Evolutionary conservation across 495 filamentous ascomycete genomes (phyloP).

Genomic region (Penicillium atrosanguineum): DNA sequence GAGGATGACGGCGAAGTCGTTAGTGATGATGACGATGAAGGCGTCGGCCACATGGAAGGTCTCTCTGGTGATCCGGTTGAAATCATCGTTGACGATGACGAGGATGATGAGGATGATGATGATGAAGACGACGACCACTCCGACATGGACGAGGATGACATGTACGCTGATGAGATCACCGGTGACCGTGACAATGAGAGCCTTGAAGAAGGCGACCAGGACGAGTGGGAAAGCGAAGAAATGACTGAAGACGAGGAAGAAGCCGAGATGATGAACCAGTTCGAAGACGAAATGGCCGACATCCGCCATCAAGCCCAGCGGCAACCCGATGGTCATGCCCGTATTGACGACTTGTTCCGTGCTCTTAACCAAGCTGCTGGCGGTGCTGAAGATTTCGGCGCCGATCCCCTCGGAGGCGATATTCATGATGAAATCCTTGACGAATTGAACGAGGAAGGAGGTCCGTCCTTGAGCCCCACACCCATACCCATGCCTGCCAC

Average conservation of each 20-base stretch:
- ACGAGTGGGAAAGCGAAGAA: slow-evolving; percentile 60
- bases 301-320: slow-evolving; percentile 66
- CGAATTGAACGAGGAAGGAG: slow-evolving; percentile 66
- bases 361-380: slow-evolving; percentile 41
- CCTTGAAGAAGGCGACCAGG: slow-evolving; percentile 54
- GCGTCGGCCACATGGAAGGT: slow-evolving; percentile 82
- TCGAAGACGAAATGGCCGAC: slow-evolving; percentile 53
- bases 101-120: slow-evolving; percentile 59
- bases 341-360: slow-evolving; percentile 42
- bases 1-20: slow-evolving; percentile 83
- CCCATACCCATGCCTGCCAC: background rate
- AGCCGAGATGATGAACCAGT: slow-evolving; percentile 49
- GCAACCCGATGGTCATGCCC: slow-evolving; percentile 57
- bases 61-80: slow-evolving; percentile 79
- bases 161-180: slow-evolving; percentile 53
- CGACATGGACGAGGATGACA: slow-evolving; percentile 54
- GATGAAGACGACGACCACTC: slow-evolving; percentile 65
- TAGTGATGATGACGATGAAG: slow-evolving; percentile 82
- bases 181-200: slow-evolving; percentile 66
- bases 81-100: slow-evolving; percentile 76
- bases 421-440: slow-evolving; percentile 57
- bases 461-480: slow-evolving; percentile 45
- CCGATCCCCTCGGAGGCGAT: slow-evolving; percentile 36
- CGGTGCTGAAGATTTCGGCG: slow-evolving; percentile 37
- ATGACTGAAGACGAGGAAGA: slow-evolving; percentile 56